Base-by-base conservation (phyloP, 2,329 filamentous ascomycete species). In the Trichophyton simii region DNA sequence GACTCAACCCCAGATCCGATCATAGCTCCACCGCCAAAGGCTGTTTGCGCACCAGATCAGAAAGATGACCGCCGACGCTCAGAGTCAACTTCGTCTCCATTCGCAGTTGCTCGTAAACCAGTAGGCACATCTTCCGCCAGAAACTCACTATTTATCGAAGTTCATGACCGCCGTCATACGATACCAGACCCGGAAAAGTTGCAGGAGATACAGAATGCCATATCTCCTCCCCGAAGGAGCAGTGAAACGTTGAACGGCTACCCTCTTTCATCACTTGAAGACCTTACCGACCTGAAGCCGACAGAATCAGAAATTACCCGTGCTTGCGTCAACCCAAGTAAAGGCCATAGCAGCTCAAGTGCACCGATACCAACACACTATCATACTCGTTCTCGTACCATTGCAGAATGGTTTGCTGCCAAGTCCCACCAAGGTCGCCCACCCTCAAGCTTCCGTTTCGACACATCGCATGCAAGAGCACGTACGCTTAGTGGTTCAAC, bases 401-500 rank as follows among this genome's bases (percentile, higher is more conserved):
- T 59, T 13, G 15, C 42, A 20, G 36, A 59, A 25, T 59, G 58
- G 58, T 44, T 59, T 20, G 18, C 58, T 28, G n/a, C 25, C 7
- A 59, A 50, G 11, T 50, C 55, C 42, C 6, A 41, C 55, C 41
- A 41, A n/a, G 13, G 22, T 20, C 61, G 61, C 20, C 50, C 62
- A n/a, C 28, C 52, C 34, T 63, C 62, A 13, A 57, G 55, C 22
- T 28, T 46, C 9, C 34, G 36, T 57, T 55, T 36, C 13, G 20
- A 28, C 1, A 13, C n/a, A 15, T 8, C 52, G 5, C 52, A 34
- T 36, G 57, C 50, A 52, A 54, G 58, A 38, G 63, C 66, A 22
- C 73, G 71, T 28, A 74, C 71, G 0, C 57, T 73, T 15, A 75
- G 73, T 60, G 71, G 70, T 15, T 72, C 72, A 5, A 75, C 73